Percentiles rank a stretch among this genome's conserved stretches.
Conservation (phyloP, 768 basidiomycete species). For the Lentinula sp. region DNA sequence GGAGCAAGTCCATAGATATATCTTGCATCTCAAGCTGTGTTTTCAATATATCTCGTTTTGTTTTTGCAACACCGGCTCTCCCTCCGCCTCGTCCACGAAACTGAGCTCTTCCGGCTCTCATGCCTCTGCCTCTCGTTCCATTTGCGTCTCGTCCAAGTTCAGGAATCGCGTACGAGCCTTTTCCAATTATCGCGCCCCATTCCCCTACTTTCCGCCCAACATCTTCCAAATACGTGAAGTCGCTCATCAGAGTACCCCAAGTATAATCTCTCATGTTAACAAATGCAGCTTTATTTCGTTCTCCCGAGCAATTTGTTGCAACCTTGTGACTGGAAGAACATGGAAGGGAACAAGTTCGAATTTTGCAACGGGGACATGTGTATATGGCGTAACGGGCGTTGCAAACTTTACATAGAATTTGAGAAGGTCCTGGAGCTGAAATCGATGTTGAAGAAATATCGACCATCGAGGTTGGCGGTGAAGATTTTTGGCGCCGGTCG, state of each 20-base stretch:
- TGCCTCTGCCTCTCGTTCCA: conserved; percentile 10
- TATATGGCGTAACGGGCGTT: conserved; percentile 47
- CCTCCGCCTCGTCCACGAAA: conserved; percentile 19
- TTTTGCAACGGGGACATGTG: conserved; percentile 72
- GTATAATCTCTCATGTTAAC: conserved; percentile 80
- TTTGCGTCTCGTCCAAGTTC: background rate
- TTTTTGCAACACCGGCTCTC: conserved; percentile 14
- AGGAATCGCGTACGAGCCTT: conserved; percentile 45
- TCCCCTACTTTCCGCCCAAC: conserved; percentile 67
- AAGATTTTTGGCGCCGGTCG: background rate
- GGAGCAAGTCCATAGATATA: conserved; percentile 71
- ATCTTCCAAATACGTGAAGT: conserved; percentile 85
- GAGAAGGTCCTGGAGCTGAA: conserved; percentile 4
- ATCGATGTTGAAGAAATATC: background rate
- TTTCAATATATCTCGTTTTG: conserved; percentile 64
- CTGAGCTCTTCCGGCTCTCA: conserved; percentile 14
- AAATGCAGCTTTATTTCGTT: conserved; percentile 66
- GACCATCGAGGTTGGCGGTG: background rate
- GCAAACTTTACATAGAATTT: conserved; percentile 45
- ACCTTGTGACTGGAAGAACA: conserved; percentile 71
- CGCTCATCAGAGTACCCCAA: conserved; percentile 85
- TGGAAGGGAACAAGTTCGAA: conserved; percentile 65
- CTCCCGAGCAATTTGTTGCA: conserved; percentile 55
- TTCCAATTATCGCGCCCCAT: conserved; percentile 68
- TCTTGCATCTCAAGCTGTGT: conserved; percentile 61